Conservation (phyloP, 176 grass and related monocot genomes). For the Coix lacrymajobi region DNA sequence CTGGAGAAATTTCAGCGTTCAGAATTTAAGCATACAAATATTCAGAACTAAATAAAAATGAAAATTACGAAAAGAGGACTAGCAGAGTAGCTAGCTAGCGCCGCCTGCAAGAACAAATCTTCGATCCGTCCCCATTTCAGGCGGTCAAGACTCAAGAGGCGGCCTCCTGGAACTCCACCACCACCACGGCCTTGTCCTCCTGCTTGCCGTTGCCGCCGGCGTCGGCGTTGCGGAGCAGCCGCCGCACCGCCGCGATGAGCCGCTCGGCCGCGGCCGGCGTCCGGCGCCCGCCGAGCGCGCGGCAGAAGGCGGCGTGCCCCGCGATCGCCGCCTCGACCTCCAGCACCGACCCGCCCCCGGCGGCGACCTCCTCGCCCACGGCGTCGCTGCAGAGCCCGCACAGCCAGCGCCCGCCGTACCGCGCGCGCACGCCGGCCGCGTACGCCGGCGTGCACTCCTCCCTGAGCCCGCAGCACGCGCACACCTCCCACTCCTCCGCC, state of each 20-base stretch:
- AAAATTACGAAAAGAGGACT: neutral
- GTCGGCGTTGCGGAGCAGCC: slow-evolving; percentile 32
- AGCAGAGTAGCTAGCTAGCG: slow-evolving; percentile 13
- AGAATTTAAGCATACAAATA: neutral
- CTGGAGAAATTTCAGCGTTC: slow-evolving; percentile 10
- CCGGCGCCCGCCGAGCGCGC: slow-evolving; percentile 24
- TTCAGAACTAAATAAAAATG: slow-evolving; percentile 13
- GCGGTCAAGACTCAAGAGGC: slow-evolving; percentile 13
- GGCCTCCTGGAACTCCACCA: slow-evolving; percentile 38
- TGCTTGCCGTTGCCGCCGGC: slow-evolving; percentile 14
- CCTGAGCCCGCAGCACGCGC: slow-evolving; percentile 75
- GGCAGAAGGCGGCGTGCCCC: slow-evolving; percentile 66
- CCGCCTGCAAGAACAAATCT: slow-evolving; percentile 33
- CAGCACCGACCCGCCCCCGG: slow-evolving; percentile 1
- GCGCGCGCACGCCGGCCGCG: slow-evolving; percentile 52
- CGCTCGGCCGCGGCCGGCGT: slow-evolving; percentile 41
- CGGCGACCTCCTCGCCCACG: slow-evolving; percentile 58
- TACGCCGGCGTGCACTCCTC: slow-evolving; percentile 87
- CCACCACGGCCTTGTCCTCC: slow-evolving; percentile 15
- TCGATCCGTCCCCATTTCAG: slow-evolving; percentile 19
- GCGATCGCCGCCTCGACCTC: slow-evolving; percentile 48
- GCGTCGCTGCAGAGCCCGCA: slow-evolving; percentile 78
- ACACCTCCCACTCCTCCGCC: slow-evolving; percentile 58
- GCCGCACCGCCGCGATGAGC: slow-evolving; percentile 57
- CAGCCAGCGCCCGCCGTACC: slow-evolving; percentile 59